Percentiles rank a stretch among this genome's conserved stretches.
These are phyloP conservation scores for Trichoderma sp. DNA, from an alignment of 2,329 filamentous ascomycete genomes.

Conservation along the genomic window DNA sequence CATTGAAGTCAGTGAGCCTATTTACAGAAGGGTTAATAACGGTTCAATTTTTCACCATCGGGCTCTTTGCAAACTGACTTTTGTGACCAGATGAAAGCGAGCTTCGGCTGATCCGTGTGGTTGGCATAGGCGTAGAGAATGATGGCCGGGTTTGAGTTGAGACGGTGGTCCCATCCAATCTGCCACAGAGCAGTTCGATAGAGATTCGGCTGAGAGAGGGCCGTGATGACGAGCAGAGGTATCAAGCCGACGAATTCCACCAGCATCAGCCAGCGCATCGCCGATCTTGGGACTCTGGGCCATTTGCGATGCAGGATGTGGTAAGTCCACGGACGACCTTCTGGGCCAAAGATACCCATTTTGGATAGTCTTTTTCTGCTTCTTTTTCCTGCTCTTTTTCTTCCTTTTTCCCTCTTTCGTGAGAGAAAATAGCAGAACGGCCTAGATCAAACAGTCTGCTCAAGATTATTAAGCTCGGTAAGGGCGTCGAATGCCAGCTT, in stretches of 20 bases:
- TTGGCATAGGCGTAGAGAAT: slow-evolving; percentile 76
- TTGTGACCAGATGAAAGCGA: slow-evolving; percentile 73
- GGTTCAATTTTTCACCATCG: not conserved
- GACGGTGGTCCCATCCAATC: slow-evolving; percentile 69
- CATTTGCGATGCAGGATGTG: slow-evolving; percentile 63
- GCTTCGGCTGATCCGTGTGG: slow-evolving; percentile 61
- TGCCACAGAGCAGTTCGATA: slow-evolving; percentile 75
- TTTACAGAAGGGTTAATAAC: slow-evolving; percentile 27
- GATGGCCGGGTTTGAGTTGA: slow-evolving; percentile 73
- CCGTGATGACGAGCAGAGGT: slow-evolving; percentile 69
- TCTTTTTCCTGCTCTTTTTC: not conserved
- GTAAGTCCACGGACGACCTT: slow-evolving; percentile 42
- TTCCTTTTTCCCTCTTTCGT: not conserved
- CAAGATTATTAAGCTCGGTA: not conserved
- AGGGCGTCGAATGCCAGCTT: not conserved
- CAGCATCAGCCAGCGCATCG: slow-evolving; percentile 65
- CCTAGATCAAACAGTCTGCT: not conserved
- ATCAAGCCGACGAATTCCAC: slow-evolving; percentile 69
- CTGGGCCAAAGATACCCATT: slow-evolving; percentile 16
- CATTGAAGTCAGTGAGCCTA: slow-evolving; percentile 75
- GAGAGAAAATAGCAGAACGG: not conserved
- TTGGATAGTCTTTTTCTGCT: not conserved
- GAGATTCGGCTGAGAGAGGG: slow-evolving; percentile 72
- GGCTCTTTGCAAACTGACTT: slow-evolving; percentile 57
- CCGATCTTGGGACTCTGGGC: slow-evolving; percentile 55